phyloP scores from a whole-genome alignment of 2,329 filamentous ascomycete genomes.

The Cryphonectria parasitica region DNA sequence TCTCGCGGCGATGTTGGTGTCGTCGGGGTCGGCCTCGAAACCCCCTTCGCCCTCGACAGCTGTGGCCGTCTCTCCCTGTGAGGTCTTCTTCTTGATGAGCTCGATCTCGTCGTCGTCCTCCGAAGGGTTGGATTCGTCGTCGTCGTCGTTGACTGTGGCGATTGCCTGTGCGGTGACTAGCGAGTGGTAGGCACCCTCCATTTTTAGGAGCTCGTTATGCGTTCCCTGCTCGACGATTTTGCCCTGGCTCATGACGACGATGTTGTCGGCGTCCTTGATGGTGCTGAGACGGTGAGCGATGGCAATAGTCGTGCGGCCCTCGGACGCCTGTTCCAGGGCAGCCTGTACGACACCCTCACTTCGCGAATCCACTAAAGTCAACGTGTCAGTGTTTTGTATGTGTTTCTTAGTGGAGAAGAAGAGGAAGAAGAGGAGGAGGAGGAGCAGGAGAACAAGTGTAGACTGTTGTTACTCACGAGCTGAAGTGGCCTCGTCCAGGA shows the following conservation, averaged over 20 bases:
- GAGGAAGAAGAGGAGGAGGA: too few relatives aligned
- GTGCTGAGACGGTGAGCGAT: constrained; percentile 96
- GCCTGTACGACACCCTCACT: constrained; percentile 94
- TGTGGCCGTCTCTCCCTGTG: constrained; percentile 43
- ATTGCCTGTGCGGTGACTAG: constrained; percentile 90
- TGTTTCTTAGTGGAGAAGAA: neutral
- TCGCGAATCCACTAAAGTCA: constrained; percentile 84
- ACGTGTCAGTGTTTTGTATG: neutral
- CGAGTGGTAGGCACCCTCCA: constrained; percentile 74
- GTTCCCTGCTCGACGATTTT: constrained; percentile 91
- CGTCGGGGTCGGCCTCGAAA: constrained; percentile 61
- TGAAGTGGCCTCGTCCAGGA: constrained; percentile 88
- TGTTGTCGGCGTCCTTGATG: constrained; percentile 92
- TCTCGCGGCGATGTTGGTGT: constrained; percentile 58
- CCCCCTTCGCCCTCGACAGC: constrained; percentile 34
- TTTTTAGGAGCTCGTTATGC: constrained; percentile 77
- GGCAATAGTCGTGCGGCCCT: constrained; percentile 90
- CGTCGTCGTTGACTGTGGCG: constrained; percentile 59
- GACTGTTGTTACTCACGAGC: constrained; percentile 21
- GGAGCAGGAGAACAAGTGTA: too few relatives aligned
- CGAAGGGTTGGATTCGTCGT: constrained; percentile 57
- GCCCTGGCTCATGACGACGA: constrained; percentile 87
- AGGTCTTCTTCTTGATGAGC: constrained; percentile 53
- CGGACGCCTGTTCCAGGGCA: constrained; percentile 82
- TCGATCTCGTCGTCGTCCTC: constrained; percentile 53